Conservation (phyloP, 2,329 filamentous ascomycete genomes). For the Podosphaera leucotricha region DNA sequence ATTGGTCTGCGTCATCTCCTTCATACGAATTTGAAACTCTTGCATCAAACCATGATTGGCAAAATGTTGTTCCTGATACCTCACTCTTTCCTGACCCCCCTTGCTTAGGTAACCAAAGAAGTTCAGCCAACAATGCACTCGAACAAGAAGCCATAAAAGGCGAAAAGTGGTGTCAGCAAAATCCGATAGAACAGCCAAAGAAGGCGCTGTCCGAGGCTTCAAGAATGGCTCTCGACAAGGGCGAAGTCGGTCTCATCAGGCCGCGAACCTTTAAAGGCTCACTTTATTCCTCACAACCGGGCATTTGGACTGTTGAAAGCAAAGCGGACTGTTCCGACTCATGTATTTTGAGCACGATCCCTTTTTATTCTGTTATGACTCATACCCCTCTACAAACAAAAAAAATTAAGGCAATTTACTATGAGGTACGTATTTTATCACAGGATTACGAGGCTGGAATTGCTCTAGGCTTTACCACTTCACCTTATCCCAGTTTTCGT, state of each 20-base stretch:
- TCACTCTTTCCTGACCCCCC: slow-evolving; percentile 51
- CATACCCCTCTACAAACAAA: slow-evolving; percentile 29
- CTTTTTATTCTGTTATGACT: slow-evolving; percentile 38
- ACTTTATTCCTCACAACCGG: slow-evolving; percentile 22
- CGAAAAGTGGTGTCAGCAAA: slow-evolving; percentile 37
- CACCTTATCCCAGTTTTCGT: slow-evolving; percentile 55
- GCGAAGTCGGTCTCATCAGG: slow-evolving; percentile 30
- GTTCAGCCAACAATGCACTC: slow-evolving; percentile 45
- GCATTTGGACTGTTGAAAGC: slow-evolving; percentile 27
- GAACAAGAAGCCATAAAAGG: slow-evolving; percentile 38
- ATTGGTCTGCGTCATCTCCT: slow-evolving; percentile 14
- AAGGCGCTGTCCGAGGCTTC: slow-evolving; percentile 24
- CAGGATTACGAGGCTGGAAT: slow-evolving; percentile 25
- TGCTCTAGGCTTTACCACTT: slow-evolving; percentile 45
- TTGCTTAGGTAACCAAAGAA: slow-evolving; percentile 38
- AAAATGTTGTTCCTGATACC: slow-evolving; percentile 45
- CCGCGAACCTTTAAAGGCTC: slow-evolving; percentile 25
- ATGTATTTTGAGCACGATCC: slow-evolving; percentile 42
- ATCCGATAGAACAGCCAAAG: slow-evolving; percentile 33
- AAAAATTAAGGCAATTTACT: slow-evolving; percentile 38
- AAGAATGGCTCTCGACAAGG: slow-evolving; percentile 23
- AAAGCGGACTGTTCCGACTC: slow-evolving; percentile 28
- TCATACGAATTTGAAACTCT: slow-evolving; percentile 14
- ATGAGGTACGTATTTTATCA: slow-evolving; percentile 36
- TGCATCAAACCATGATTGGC: slow-evolving; percentile 37